Conservation (phyloP, 306 rosid species). For the Arachis stenosperma region DNA sequence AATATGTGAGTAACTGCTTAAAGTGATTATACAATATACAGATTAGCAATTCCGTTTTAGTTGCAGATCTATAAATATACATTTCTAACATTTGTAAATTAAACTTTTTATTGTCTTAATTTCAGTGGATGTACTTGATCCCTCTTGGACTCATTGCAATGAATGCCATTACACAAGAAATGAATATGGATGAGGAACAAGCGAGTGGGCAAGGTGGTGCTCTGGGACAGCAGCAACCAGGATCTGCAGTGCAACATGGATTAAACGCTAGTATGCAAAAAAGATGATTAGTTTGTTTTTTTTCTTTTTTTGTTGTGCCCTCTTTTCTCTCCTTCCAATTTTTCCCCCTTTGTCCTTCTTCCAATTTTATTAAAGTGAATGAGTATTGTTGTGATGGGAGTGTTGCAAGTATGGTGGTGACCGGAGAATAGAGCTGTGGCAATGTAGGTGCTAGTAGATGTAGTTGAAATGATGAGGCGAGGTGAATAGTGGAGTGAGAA, state of each 20-base stretch:
- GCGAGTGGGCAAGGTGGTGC: conserved; percentile 63
- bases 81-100: conserved; percentile 4
- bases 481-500: no score
- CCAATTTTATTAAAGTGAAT: no score
- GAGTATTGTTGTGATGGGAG: no score
- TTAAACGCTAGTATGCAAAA: conserved; percentile 66
- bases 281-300: conserved; percentile 38
- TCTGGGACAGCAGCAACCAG: conserved; percentile 56
- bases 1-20: conserved; percentile 70
- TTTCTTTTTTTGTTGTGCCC: no score
- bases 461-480: no score
- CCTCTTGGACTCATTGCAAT: conserved; percentile 93
- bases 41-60: conserved; percentile 13
- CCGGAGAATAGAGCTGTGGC: no score
- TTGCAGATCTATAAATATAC: not conserved
- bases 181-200: conserved; percentile 91
- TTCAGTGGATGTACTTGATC: conserved; percentile 95
- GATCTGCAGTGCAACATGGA: conserved; percentile 64
- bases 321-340: no score
- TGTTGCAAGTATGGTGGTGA: no score
- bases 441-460: no score
- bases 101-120: conserved; percentile 22
- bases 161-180: conserved; percentile 95
- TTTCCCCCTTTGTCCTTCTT: no score
- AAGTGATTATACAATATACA: not conserved